phyloP scores from a whole-genome alignment of 2,329 filamentous ascomycete genomes.

The Tolypocladium amazonense region DNA sequence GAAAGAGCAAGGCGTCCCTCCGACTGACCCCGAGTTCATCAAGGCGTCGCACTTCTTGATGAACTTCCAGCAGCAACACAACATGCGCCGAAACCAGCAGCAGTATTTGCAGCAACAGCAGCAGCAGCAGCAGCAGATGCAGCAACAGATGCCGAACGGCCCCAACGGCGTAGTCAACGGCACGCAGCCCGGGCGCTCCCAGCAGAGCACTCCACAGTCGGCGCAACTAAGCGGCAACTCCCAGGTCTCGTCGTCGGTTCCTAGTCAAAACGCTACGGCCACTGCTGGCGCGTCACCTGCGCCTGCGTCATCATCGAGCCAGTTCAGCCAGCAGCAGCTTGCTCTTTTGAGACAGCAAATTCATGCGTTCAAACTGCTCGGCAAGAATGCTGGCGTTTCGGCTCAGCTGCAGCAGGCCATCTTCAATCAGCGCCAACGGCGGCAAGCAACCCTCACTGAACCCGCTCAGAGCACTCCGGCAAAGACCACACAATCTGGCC shows the following conservation, averaged over 20 bases:
- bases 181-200: constrained; percentile 26
- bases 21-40: constrained; percentile 76
- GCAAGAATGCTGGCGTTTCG: constrained; percentile 78
- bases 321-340: constrained; percentile 72
- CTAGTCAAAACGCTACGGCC: constrained; percentile 19
- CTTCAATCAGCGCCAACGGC: constrained; percentile 62
- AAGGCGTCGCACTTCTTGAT: constrained; percentile 69
- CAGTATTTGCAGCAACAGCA: constrained; percentile 28
- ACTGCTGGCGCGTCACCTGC: constrained; percentile 19
- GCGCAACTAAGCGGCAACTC: constrained; percentile 20
- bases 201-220: constrained; percentile 22
- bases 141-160: constrained; percentile 42
- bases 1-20: constrained; percentile 73
- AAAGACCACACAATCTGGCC: constrained; percentile 17
- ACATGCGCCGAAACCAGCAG: constrained; percentile 38
- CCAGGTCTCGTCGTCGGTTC: constrained; percentile 27
- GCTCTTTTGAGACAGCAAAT: constrained; percentile 76
- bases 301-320: constrained; percentile 30
- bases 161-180: constrained; percentile 46
- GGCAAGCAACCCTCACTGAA: constrained; percentile 41
- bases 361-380: constrained; percentile 78
- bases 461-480: constrained; percentile 26
- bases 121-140: constrained; percentile 26
- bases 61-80: constrained; percentile 57
- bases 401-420: constrained; percentile 70